phyloP scores from a whole-genome alignment of 148 eudicot genomes.

The Rhododendron henanense region DNA sequence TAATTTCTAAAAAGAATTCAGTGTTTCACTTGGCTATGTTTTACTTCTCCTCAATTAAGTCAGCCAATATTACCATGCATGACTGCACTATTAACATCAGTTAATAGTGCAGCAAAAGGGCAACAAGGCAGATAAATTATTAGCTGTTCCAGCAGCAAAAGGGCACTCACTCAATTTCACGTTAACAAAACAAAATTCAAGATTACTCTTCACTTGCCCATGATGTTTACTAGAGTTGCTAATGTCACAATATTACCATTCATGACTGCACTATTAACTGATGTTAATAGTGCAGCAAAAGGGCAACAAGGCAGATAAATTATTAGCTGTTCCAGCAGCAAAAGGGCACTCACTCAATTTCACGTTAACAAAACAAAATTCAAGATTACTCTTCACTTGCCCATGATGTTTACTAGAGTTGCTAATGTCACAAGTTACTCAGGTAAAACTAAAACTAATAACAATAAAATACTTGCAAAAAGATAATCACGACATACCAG shows the following conservation, averaged over 20 bases:
- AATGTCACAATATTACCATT: background rate
- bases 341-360: background rate
- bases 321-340: background rate
- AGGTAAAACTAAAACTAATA: background rate
- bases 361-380: background rate
- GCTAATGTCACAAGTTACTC: background rate
- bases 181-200: background rate
- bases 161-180: background rate
- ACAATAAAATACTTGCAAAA: background rate
- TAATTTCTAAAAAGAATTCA: background rate
- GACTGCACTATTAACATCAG: background rate
- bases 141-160: background rate
- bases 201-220: background rate
- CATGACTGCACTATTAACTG: background rate
- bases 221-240: background rate
- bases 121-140: background rate
- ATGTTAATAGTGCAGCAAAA: background rate
- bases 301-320: background rate
- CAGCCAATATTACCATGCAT: background rate
- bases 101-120: background rate
- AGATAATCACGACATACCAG: background rate
- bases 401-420: background rate
- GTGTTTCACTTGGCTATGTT: background rate
- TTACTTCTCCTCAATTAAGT: background rate
- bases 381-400: background rate